Evolutionary conservation across 106 monocot genomes (phyloP), one percentile per base, ranked within the genome.

Genomic region (Acanthochlamys bracteata): DNA sequence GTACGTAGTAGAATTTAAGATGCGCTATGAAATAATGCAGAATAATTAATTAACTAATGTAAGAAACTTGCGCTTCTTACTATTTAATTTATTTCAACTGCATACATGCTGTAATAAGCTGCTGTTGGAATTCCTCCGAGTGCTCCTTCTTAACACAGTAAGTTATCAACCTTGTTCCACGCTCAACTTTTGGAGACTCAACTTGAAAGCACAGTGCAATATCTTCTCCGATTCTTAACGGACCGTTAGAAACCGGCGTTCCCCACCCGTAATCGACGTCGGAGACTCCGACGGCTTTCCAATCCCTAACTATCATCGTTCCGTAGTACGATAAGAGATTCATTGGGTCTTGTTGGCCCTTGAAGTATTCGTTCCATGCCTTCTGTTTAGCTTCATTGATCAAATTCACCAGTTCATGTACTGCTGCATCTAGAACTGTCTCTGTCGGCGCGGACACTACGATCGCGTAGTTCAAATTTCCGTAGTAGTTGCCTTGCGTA

Each of bases 191-290:
- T 0, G 62, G 62, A 3, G 42, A 42, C 2, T 17, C 10, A 40
- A 21, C 20, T 8, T 33, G 41, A 21, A 43, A 21, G 42, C 41
- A 41, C 42, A 63, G 0, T 17, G 19, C 16, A 63, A 42, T 19
- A 10, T 42, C 4, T 4, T 8, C 42, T 9, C 42, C 42, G 41
- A 58, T 27, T 10, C 12, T 39, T 0, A 42, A 4, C 2, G 62
- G 62, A 0, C 15, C 41, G 41, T 20, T 4, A 3, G 11, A 21
- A 0, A 40, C 20, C n/a, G 62, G 62, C 7, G 2, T 20, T 7
- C 62, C 62, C 42, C 62, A 63, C 0, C 62, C 62, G 40, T 63
- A 63, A 20, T 63, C 62, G 9, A 63, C 42, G 15, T 63, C 62
- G 27, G 17, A 10, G 20, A 63, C 16, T 42, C 42, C 41, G 2